A percentile compares a stretch with the other conserved stretches of the same genome.
phyloP scores from a whole-genome alignment of 2,329 filamentous ascomycete species.

The Fusarium musae region DNA sequence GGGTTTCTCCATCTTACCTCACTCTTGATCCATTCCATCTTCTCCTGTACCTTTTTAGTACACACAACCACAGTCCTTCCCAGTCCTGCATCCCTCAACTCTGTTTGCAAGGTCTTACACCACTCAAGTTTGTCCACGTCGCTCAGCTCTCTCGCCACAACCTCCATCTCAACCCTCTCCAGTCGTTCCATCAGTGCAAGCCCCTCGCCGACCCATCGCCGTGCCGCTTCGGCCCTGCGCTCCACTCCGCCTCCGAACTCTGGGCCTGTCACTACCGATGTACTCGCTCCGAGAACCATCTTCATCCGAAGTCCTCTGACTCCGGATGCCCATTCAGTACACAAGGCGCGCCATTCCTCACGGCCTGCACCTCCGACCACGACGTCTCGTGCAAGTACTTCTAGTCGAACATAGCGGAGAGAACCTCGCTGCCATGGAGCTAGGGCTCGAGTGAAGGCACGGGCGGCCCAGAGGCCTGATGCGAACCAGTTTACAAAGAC shows the following conservation, averaged over 20 bases:
- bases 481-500: conserved; percentile 59
- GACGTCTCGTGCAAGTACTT: conserved; percentile 54
- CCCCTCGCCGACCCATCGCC: conserved; percentile 42
- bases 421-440: conserved; percentile 55
- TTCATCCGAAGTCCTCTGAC: conserved; percentile 55
- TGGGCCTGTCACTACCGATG: conserved; percentile 37
- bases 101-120: conserved; percentile 48
- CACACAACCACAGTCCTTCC: conserved; percentile 37
- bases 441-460: conserved; percentile 50
- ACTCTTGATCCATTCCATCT: conserved; percentile 42
- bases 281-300: conserved; percentile 46
- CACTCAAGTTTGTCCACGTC: conserved; percentile 49
- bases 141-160: conserved; percentile 48
- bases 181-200: conserved; percentile 48
- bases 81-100: conserved; percentile 39
- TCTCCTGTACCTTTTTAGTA: conserved; percentile 42
- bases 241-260: conserved; percentile 29
- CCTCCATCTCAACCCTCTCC: conserved; percentile 55
- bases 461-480: conserved; percentile 56
- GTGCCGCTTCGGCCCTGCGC: conserved; percentile 30
- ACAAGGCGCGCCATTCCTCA: conserved; percentile 52
- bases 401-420: conserved; percentile 55
- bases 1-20: conserved; percentile 33
- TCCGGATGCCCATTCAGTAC: conserved; percentile 49
- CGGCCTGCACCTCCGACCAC: conserved; percentile 40